Evolutionary conservation across 495 filamentous ascomycete species (phyloP), one percentile per base, ranked within the genome.

Genomic region (Antarctomyces pellizariae): DNA sequence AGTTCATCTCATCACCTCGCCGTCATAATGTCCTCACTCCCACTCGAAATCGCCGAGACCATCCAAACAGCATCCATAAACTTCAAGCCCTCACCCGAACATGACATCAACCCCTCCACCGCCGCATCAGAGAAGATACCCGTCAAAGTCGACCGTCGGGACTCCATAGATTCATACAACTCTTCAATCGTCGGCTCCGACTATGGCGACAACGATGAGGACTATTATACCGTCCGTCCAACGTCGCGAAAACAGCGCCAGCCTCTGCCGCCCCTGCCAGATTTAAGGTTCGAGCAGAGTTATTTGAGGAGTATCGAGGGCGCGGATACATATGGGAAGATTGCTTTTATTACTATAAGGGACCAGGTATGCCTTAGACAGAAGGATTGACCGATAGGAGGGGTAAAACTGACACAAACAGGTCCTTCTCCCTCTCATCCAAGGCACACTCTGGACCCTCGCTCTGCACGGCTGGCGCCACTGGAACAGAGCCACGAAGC

Each of bases 211-310:
- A 46, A 50, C 1, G 46, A 46, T 3, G 44, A 62, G 28, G 45
- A 59, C 36, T 45, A 61, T 35, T 43, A 58, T 36, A 53, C 69
- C 45, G n/a, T n/a, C 56, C 63, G n/a, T 56, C 54, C 29, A 60
- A 53, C 29, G 57, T 66, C 22, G 40, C 75, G 28, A 53, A 50
- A 26, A 59, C 67, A 2, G 28, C 50, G 15, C 50, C 59, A 35
- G 4, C 32, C 49, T 18, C 64, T 91, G 31, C 78, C 77, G 27
- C 84, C 89, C 1, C 50, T 97, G 39, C 86, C 86, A 1, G 86
- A 97, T 49, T 51, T 97, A 36, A 60, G 86, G 26, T 95, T 95
- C 48, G 86, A 97, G 55, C 86, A 97, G 60, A 90, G 80, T 52
- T 95, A 95, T 43, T 57, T 97, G 21, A 71, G 71, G 25, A 83